Evolutionary conservation across 2,329 filamentous ascomycete genomes (phyloP), one percentile per base, ranked within the genome.

Genomic region (Coleophoma eucalyptorum): DNA sequence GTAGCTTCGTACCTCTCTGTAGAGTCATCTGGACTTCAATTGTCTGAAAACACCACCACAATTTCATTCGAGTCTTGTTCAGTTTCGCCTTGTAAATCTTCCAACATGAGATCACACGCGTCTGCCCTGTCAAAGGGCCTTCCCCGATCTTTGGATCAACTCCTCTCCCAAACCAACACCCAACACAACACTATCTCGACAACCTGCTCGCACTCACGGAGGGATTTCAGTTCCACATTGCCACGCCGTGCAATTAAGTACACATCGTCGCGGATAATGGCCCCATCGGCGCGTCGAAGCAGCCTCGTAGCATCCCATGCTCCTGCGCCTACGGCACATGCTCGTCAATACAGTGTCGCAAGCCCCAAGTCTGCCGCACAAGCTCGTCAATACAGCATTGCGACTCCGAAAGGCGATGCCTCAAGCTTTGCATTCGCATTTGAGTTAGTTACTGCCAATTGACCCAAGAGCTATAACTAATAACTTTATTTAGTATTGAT

Each of bases 401-500:
- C 35, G 13, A 38, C 15, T 18, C 35, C 35, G 5, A 4, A 5
- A 12, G 19, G 20, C 12, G 21, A 44, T 13, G n/a, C 42, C 16
- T 31, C 42, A 16, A 70, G 72, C 54, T 79, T 78, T 61, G 78
- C 75, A 20, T 81, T 81, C 62, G 78, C 77, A 18, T 80, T 81
- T 55, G 78, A 81, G 77, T 79, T 70, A 63, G 70, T 56, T 4
- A 19, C 13, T 10, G 40, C 38, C 37, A 42, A 21, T 12, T 32
- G 43, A 42, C 42, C 10, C 21, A 33, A 11, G 15, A 12, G 13
- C 34, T 31, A 38, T n/a, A 46, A 41, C 53, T 54, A 46, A 59
- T 20, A 20, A 42, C 20, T 12, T 43, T 33, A 5, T 21, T 4
- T 41, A 66, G 64, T 46, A 88, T 99, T 65, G 94, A 99, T 68